Base-by-base conservation (phyloP, 208 protist species). In the Acanthamoeba polyphaga region DNA sequence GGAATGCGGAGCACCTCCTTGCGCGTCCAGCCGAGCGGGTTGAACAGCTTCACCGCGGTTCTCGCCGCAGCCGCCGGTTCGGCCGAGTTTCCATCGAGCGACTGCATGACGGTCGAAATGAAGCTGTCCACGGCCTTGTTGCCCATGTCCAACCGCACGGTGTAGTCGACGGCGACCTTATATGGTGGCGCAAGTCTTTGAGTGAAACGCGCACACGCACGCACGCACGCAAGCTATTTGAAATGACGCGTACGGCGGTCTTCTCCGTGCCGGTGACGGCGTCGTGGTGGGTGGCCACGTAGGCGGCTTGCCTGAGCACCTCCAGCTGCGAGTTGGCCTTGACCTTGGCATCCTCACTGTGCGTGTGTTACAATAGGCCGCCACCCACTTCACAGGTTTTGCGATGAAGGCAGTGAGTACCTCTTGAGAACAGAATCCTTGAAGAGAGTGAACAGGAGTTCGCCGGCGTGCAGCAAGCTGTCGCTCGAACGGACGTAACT, bases 221-320 rank as follows among this genome's bases (percentile, higher is more conserved):
- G 43, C 43, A 46, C 43, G 53, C 15, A 17, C 53, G 53, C 13
- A 10, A 8, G 53, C 15, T 10, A 9, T 1, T 58, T 49, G n/a
- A 49, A 1, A 46, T 49, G 2, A 17, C 9, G 5, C 70, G 10
- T 78, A 78, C 70, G 15, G 82, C 82, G 62, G 43, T 38, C 74
- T 96, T 78, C 34, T 93, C 80, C 4, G 96, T 97, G 22, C 96
- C 96, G 6, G 95, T 68, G 22, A 97, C 68, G 6, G 96, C 95
- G 49, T 97, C 96, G 55, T 97, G 96, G 38, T 97, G 96, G 43
- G 96, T 94, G 32, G 78, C 70, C 29, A 96, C 89, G 58, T 60
- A 94, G 32, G 84, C 34, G 17, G 95, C 96, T 38, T 96, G 68
- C 46, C 85, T 34, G 29, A 97, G 64, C 13, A 68, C 53, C 10